Evolutionary conservation across 768 basidiomycete species (phyloP).

Genomic region (Xerocomus potaroensis): DNA sequence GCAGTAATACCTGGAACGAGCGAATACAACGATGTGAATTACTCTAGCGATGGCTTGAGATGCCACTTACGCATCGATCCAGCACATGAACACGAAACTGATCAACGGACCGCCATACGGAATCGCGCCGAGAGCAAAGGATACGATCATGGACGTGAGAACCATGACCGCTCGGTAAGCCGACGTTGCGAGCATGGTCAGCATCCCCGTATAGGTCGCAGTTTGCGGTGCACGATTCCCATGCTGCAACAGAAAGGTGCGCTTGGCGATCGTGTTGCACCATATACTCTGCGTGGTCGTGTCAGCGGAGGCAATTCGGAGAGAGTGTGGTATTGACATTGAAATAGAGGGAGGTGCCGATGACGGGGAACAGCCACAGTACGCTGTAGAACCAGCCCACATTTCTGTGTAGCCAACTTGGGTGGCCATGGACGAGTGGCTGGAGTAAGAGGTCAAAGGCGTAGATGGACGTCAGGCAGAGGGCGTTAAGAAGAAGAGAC

Average conservation of each 20-base stretch:
- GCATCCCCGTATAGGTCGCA: slow-evolving; percentile 62
- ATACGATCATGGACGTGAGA: slow-evolving; percentile 66
- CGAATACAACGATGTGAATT: slow-evolving; percentile 2
- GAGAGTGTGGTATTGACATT: slow-evolving; percentile 53
- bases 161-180: slow-evolving; percentile 84
- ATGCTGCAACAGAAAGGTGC: slow-evolving; percentile 67
- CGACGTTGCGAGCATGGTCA: slow-evolving; percentile 72
- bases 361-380: slow-evolving; percentile 76
- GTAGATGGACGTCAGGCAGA: slow-evolving; percentile 71
- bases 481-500: slow-evolving; percentile 65
- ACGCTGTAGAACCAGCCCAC: slow-evolving; percentile 73
- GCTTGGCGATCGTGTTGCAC: slow-evolving; percentile 72
- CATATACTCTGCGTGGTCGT: slow-evolving; percentile 55
- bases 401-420: slow-evolving; percentile 67
- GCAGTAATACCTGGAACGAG: slow-evolving; percentile 69
- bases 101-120: slow-evolving; percentile 60
- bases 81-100: slow-evolving; percentile 74
- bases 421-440: slow-evolving; percentile 59
- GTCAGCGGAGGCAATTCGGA: slow-evolving; percentile 13
- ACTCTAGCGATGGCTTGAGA: slow-evolving; percentile 1
- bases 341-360: slow-evolving; percentile 72
- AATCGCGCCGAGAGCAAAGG: slow-evolving; percentile 57
- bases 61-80: slow-evolving; percentile 77
- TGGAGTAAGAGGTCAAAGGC: slow-evolving; percentile 69
- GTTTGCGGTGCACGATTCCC: slow-evolving; percentile 55